A percentile compares a stretch with the other conserved stretches of the same genome.
Evolutionary conservation across 495 filamentous ascomycete genomes (phyloP).

Genomic region (Lepidopterella palustris): DNA sequence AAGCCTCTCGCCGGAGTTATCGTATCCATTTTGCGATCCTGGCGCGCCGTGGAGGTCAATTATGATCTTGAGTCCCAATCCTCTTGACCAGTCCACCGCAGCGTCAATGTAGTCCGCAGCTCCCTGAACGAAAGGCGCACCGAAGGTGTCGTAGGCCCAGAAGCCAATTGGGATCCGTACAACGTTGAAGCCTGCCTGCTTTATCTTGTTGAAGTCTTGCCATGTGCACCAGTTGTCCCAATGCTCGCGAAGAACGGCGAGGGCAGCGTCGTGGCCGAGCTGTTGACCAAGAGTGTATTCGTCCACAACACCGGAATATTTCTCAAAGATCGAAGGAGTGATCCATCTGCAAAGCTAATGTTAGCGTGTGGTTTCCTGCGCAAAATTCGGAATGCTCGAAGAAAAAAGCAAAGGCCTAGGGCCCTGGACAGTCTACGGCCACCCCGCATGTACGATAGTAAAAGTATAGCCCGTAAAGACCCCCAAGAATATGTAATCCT

Average conservation of each 20-base stretch:
- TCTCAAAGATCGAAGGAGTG: slow-evolving; percentile 39
- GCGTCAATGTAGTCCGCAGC: slow-evolving; percentile 43
- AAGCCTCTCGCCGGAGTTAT: slow-evolving; percentile 36
- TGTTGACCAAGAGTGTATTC: slow-evolving; percentile 37
- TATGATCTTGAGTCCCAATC: slow-evolving; percentile 41
- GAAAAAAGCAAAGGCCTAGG: no score
- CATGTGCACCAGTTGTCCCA: slow-evolving; percentile 38
- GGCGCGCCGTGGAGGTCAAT: slow-evolving; percentile 47
- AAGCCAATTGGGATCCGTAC: slow-evolving; percentile 47
- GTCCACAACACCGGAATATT: slow-evolving; percentile 34
- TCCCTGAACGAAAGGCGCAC: slow-evolving; percentile 43
- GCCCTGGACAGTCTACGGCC: no score
- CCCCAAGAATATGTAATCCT: no score
- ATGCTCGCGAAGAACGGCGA: slow-evolving; percentile 35
- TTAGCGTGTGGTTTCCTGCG: neutral
- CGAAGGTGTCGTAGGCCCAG: slow-evolving; percentile 45
- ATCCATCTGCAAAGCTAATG: slow-evolving; percentile 35
- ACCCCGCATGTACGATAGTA: no score
- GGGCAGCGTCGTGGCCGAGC: slow-evolving; percentile 32
- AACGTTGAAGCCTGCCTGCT: slow-evolving; percentile 42
- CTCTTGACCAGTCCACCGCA: slow-evolving; percentile 43
- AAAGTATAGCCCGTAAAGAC: no score
- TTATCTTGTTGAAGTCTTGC: slow-evolving; percentile 42
- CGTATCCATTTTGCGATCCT: slow-evolving; percentile 38
- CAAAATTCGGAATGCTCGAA: no score